Base-by-base conservation (phyloP, 2,329 filamentous ascomycete genomes). In the Ophiocordyceps camponoti-leonardi region DNA sequence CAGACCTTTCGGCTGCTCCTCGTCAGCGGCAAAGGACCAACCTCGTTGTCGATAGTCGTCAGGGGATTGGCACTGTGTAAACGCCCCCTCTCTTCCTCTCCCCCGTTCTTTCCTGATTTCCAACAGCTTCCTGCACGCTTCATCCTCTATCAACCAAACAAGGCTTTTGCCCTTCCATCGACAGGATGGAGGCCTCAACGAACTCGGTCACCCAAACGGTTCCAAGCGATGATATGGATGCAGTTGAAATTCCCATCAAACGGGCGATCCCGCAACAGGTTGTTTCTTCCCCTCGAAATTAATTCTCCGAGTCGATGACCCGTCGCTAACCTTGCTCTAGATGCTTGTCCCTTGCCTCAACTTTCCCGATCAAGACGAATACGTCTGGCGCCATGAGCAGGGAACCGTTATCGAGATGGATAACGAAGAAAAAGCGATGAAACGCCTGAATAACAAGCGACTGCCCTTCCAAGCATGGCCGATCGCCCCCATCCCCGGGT, bases 381-480 rank as follows among this genome's bases (percentile, higher is more conserved):
- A 57, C 22, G 49, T 55, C 4, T 47, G 44, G 20, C 48, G 56
- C 2, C 57, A 60, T 40, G 57, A 61, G 31, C 52, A 56, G 31
- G 61, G 59, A 0, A 62, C 61, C 0, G 18, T 57, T 0, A 63
- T 63, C 16, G 61, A 63, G 37, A 56, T 60, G 52, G 46, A 52
- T 0, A 63, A 63, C n/a, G 60, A 63, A 30, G 47, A 52, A 8
- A 44, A 51, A 1, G 14, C 51, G 1, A 33, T 61, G 1, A 52
- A 53, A 16, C 44, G 47, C 0, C 55, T 56, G 37, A 63, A 63
- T 23, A 48, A 58, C 1, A 49, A 46, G 8, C 44, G 48, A 2
- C 46, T 42, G 0, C 28, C 22, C 0, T 57, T 59, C 35, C 46
- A 51, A 7, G 47, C 55, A 1, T 63, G 61, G 61, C 52, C 55